These are phyloP conservation scores for Dactylonectria macrodidyma DNA, from an alignment of 2,329 filamentous ascomycete species.

Conservation along the genomic window DNA sequence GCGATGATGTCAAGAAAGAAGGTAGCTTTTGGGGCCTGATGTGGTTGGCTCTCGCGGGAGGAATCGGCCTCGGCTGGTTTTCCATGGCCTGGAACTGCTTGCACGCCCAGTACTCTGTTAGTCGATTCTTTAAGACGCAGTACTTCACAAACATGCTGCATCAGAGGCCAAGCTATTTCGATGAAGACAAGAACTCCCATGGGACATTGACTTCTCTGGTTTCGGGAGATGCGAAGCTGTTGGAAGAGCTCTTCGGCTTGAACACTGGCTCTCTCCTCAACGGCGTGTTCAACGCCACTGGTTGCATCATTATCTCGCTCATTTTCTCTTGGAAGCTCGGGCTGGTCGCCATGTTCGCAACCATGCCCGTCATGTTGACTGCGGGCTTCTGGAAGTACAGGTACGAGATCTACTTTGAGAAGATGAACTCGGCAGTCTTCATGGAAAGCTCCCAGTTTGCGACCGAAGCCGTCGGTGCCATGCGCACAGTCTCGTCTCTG, in stretches of 20 bases:
- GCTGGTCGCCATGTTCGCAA: constrained; percentile 54
- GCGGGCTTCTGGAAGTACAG: constrained; percentile 46
- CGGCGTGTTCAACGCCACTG: constrained; percentile 49
- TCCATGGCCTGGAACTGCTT: constrained; percentile 41
- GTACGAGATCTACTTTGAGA: constrained; percentile 49
- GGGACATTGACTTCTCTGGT: constrained; percentile 47
- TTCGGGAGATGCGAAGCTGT: constrained; percentile 49
- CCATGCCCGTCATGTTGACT: constrained; percentile 52
- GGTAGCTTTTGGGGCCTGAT: constrained; percentile 51
- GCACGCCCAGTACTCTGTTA: constrained; percentile 33
- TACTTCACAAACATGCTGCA: constrained; percentile 50
- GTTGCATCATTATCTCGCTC: constrained; percentile 49
- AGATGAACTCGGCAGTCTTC: constrained; percentile 61
- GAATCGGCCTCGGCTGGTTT: constrained; percentile 48
- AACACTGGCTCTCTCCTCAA: constrained; percentile 50
- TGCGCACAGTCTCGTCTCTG: constrained; percentile 73
- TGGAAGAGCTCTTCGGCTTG: constrained; percentile 53
- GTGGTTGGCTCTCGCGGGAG: constrained; percentile 50
- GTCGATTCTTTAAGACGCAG: constrained; percentile 44
- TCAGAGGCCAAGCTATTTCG: constrained; percentile 50
- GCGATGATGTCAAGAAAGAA: constrained; percentile 24
- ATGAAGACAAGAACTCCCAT: constrained; percentile 48
- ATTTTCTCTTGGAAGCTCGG: constrained; percentile 56
- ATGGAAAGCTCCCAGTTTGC: too few species aligned
- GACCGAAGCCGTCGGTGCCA: constrained; percentile 71